Base-by-base conservation (phyloP, 78 protist species). In the Tieghemostelium lacteum region DNA sequence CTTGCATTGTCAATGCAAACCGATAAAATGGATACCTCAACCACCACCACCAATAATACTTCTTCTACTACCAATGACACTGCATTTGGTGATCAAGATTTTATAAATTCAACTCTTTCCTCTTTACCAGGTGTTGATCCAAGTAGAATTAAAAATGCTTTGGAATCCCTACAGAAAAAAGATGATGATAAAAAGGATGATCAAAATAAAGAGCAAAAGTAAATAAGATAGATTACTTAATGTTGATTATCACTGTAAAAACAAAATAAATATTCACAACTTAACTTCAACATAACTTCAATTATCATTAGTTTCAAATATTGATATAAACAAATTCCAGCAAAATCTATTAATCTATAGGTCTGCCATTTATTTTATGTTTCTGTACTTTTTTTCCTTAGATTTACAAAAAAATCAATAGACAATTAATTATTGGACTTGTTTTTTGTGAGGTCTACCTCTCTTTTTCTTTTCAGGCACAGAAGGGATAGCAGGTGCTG, bases 121-220 rank as follows among this genome's bases (percentile, higher is more conserved):
- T 65, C 75, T 2, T 73, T 91, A 19, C 94, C 94, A 50, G 94
- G 94, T 70, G 94, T 91, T 19, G 88, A 91, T 70, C 94, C 94
- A 74, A 78, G 70, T 45, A 86, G 73, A 67, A 86, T 86, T 36
- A 86, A 86, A 54, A 86, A 75, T 86, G 86, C 69, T 19, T 45
- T 86, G 20, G 85, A 70, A 60, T 42, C 42, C 31, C 34, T 83
- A 19, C 50, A 63, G 34, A 64, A 86, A 86, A 72, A 75, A 39
- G 86, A 74, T 72, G 85, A 75, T 58, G 71, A 77, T 57, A 86
- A 86, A 55, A 75, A 75, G 40, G 73, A 75, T 64, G 73, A 71
- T n/a, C 70, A 86, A 29, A 61, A 86, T 26, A 70, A 86, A 28
- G 67, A 86, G 39, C 49, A 86, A 45, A 40, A 76, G 64, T 61